These are phyloP conservation scores for Talaromyces sp. DNA, from an alignment of 2,329 filamentous ascomycete species.

Conservation along the genomic window DNA sequence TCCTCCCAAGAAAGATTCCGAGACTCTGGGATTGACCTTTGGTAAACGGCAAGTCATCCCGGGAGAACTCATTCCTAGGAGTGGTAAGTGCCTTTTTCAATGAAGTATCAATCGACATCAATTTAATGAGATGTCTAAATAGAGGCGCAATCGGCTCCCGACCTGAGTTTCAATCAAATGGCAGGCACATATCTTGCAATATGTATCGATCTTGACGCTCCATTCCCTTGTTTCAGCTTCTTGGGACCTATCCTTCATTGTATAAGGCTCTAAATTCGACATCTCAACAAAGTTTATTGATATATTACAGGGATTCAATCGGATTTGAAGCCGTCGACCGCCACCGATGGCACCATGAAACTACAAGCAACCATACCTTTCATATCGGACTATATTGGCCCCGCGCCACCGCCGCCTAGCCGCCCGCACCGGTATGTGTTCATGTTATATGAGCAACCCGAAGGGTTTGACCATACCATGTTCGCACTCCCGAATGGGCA, in stretches of 20 bases:
- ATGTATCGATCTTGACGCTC: slow-evolving; percentile 33
- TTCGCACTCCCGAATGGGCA: slow-evolving; percentile 38
- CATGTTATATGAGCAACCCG: slow-evolving; percentile 51
- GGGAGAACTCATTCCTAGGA: background rate
- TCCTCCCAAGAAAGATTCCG: background rate
- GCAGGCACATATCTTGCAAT: slow-evolving; percentile 28
- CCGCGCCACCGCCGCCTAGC: slow-evolving; percentile 49
- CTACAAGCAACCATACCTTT: slow-evolving; percentile 24
- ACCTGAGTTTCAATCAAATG: background rate
- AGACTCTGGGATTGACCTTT: background rate
- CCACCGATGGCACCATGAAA: slow-evolving; percentile 7
- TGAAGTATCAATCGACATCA: background rate
- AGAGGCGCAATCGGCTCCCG: background rate
- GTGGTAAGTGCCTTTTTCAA: background rate
- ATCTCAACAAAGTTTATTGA: background rate
- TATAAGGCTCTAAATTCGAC: slow-evolving; percentile 27
- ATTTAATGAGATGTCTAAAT: background rate
- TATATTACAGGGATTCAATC: background rate
- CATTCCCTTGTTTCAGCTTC: slow-evolving; percentile 30
- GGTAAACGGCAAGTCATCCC: background rate
- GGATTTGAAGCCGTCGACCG: background rate
- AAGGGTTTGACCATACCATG: slow-evolving; percentile 35
- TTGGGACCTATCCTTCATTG: slow-evolving; percentile 35
- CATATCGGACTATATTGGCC: slow-evolving; percentile 44
- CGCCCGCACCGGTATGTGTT: slow-evolving; percentile 53